Conservation (phyloP, 352 stramenopile species). For the Globisporangium takayamanum region DNA sequence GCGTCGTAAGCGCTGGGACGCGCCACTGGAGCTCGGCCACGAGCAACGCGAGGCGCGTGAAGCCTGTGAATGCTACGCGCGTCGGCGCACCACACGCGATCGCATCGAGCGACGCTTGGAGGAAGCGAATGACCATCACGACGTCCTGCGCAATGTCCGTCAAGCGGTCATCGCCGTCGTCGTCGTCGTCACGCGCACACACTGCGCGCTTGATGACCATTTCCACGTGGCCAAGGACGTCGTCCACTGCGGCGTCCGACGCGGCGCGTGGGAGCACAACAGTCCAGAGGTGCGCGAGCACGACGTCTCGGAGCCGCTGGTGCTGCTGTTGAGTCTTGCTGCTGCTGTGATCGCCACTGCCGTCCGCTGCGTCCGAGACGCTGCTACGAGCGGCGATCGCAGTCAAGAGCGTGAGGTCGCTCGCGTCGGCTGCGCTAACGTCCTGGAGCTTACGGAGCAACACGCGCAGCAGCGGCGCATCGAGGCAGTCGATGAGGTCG, state of each 20-base stretch:
- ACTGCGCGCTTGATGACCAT: conserved; percentile 18
- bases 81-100: conserved; percentile 16
- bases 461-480: conserved; percentile 27
- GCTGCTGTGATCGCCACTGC: neutral
- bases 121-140: conserved; percentile 17
- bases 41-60: conserved; percentile 29
- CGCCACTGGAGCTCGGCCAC: conserved; percentile 16
- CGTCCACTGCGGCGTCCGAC: conserved; percentile 21
- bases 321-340: neutral
- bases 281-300: conserved; percentile 42
- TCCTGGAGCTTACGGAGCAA: conserved; percentile 22
- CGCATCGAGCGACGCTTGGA: conserved; percentile 21
- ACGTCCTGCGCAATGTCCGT: neutral
- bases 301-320: conserved; percentile 18
- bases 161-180: too few species aligned
- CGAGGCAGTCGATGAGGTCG: conserved; percentile 47
- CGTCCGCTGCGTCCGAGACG: neutral
- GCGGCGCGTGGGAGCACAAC: conserved; percentile 14
- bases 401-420: conserved; percentile 24
- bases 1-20: neutral
- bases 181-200: neutral
- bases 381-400: conserved; percentile 24
- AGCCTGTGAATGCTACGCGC: conserved; percentile 24
- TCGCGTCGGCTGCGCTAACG: conserved; percentile 19
- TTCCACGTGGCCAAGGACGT: conserved; percentile 30